Percentiles rank a stretch among this genome's conserved stretches.
phyloP scores from a whole-genome alignment of 495 filamentous ascomycete genomes.

The Penicillium canescens region DNA sequence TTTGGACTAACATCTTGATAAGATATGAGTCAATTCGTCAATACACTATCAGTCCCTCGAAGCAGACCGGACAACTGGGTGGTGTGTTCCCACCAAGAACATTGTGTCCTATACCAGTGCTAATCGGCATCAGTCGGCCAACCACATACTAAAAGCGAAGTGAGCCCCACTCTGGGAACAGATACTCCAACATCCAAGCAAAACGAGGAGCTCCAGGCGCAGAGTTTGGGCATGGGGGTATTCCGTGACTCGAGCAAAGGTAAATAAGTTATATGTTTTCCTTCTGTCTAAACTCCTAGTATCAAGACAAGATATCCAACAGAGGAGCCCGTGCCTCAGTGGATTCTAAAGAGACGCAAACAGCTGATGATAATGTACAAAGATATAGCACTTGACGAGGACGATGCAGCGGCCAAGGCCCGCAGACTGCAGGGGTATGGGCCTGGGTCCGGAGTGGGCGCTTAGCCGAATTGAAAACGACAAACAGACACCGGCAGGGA shows the following conservation, averaged over 20 bases:
- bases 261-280: slow-evolving; percentile 31
- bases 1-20: background rate
- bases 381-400: slow-evolving; percentile 36
- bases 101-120: background rate
- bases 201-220: slow-evolving; percentile 29
- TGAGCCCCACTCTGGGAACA: slow-evolving; percentile 12
- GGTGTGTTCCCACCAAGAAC: slow-evolving; percentile 30
- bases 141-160: slow-evolving; percentile 35
- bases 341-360: slow-evolving; percentile 25
- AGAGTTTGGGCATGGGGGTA: slow-evolving; percentile 30
- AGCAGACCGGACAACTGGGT: slow-evolving; percentile 60
- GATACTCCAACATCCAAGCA: slow-evolving; percentile 8
- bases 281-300: slow-evolving; percentile 36
- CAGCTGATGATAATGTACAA: slow-evolving; percentile 49
- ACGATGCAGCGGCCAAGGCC: slow-evolving; percentile 37
- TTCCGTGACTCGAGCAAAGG: slow-evolving; percentile 30
- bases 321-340: slow-evolving; percentile 5
- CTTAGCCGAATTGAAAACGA: slow-evolving; percentile 28
- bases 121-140: slow-evolving; percentile 15
- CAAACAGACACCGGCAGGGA: slow-evolving; percentile 11
- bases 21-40: slow-evolving; percentile 63
- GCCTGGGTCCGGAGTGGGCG: slow-evolving; percentile 56
- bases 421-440: slow-evolving; percentile 64
- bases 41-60: slow-evolving; percentile 49
- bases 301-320: slow-evolving; percentile 26